These are phyloP conservation scores for Pleurotus cornucopiae DNA, from an alignment of 768 basidiomycete species.

Conservation along the genomic window DNA sequence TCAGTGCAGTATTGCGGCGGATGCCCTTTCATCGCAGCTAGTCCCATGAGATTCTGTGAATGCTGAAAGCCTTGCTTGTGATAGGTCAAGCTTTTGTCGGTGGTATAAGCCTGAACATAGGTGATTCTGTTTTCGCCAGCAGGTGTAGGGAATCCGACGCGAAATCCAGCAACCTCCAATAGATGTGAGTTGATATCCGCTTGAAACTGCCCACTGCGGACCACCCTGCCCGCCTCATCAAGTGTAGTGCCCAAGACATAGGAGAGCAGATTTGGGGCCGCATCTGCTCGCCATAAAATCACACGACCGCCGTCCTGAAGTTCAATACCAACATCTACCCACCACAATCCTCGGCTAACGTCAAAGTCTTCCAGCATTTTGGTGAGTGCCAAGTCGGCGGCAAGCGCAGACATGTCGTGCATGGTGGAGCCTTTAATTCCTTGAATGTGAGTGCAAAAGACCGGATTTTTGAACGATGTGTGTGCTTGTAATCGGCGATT, in stretches of 20 bases:
- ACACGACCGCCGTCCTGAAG: not conserved
- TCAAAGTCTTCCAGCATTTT: not conserved
- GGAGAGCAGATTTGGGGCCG: not conserved
- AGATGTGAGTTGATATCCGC: not conserved
- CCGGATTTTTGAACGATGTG: not conserved
- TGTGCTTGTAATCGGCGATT: not conserved
- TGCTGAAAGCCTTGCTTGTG: not conserved
- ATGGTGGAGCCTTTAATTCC: not conserved
- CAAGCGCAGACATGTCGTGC: not conserved
- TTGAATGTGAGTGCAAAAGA: not conserved
- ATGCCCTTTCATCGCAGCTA: not conserved
- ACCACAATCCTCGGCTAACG: not conserved
- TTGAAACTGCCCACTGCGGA: not conserved
- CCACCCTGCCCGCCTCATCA: not conserved
- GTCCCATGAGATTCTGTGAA: not conserved
- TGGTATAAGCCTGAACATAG: not conserved
- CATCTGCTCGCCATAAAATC: not conserved
- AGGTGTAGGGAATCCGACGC: not conserved
- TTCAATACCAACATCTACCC: conserved; percentile 1
- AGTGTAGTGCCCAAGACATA: not conserved
- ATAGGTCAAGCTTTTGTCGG: not conserved
- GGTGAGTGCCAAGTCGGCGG: not conserved
- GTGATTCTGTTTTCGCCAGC: not conserved
- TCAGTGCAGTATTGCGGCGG: not conserved
- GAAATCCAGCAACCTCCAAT: not conserved